Evolutionary conservation across 2,329 filamentous ascomycete species (phyloP).

Genomic region (Phoma sp.): DNA sequence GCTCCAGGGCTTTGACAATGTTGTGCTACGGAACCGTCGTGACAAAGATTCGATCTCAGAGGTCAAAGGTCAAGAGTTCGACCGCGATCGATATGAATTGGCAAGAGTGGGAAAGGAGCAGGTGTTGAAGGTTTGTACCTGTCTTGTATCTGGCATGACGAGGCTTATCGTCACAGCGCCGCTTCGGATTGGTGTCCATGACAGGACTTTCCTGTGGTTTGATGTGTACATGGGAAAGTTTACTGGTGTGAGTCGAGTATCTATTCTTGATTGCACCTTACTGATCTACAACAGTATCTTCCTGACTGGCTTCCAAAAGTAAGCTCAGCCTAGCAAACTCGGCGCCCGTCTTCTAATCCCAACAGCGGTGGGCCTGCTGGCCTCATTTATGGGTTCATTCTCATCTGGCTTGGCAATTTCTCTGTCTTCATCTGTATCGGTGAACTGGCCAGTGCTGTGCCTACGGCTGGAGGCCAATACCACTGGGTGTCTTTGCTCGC

Average conservation of each 20-base stretch:
- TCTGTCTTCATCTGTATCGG: slow-evolving; percentile 46
- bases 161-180: slow-evolving; percentile 35
- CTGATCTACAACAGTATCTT: slow-evolving; percentile 35
- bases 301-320: slow-evolving; percentile 45
- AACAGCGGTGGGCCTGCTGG: slow-evolving; percentile 45
- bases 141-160: not conserved
- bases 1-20: slow-evolving; percentile 36
- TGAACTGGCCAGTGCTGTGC: slow-evolving; percentile 48
- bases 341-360: slow-evolving; percentile 5
- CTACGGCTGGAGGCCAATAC: slow-evolving; percentile 49
- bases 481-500: slow-evolving; percentile 53
- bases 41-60: slow-evolving; percentile 32
- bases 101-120: slow-evolving; percentile 44
- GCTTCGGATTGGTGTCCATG: slow-evolving; percentile 47
- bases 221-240: slow-evolving; percentile 49
- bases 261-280: not conserved
- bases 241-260: slow-evolving; percentile 39
- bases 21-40: slow-evolving; percentile 28
- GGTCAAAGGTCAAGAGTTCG: slow-evolving; percentile 34
- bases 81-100: slow-evolving; percentile 43
- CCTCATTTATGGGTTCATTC: slow-evolving; percentile 45
- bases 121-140: slow-evolving; percentile 41
- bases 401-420: slow-evolving; percentile 48
- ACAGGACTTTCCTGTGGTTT: slow-evolving; percentile 46
- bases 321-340: slow-evolving; percentile 7